Evolutionary conservation across 2,329 filamentous ascomycete genomes (phyloP), one percentile per base, ranked within the genome.

Genomic region (Stachybotrys elegans): DNA sequence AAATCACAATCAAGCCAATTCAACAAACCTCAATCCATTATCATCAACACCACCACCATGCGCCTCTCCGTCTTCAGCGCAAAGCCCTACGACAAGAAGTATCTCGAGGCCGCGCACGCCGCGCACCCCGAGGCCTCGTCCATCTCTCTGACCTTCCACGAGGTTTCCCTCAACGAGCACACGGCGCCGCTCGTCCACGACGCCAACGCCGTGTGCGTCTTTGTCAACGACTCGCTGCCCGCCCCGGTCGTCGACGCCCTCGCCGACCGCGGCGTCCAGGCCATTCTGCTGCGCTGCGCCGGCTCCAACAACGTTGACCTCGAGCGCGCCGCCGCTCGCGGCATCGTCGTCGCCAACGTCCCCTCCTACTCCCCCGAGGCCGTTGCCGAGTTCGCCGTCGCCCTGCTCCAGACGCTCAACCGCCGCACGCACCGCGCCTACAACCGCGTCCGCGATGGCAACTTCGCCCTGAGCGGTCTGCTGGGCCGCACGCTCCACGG

Each of bases 231-330:
- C 62, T 62, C 62, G 5, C 66, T 84, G 17, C 65, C 70, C 43
- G 69, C 61, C 5, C 56, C 63, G 2, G 76, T 84, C 31, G 68
- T 85, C 35, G 59, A 67, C 17, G 63, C 66, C 1, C 72, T 85
- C 8, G 64, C 72, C 43, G 48, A 56, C 17, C 51, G 60, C 34
- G 79, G 79, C 54, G 71, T 82, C 36, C 70, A 70, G 39, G 78
- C 77, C 42, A 69, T 86, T 49, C 73, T 84, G 20, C 70, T 86
- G 44, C 79, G 83, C 42, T 86, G 83, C 61, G 83, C 83, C 2
- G 83, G 83, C 45, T 84, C 72, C 70, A 84, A 86, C 67, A 79
- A 84, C 52, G 76, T 86, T 46, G 78, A 86, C 56, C 73, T 86
- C 19, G 58, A 60, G 16, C 66, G 69, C 2, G 83, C 83, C 43